Conservation (phyloP, 225 moss, liverwort and hornwort genomes). For the Polytrichum formosum region DNA sequence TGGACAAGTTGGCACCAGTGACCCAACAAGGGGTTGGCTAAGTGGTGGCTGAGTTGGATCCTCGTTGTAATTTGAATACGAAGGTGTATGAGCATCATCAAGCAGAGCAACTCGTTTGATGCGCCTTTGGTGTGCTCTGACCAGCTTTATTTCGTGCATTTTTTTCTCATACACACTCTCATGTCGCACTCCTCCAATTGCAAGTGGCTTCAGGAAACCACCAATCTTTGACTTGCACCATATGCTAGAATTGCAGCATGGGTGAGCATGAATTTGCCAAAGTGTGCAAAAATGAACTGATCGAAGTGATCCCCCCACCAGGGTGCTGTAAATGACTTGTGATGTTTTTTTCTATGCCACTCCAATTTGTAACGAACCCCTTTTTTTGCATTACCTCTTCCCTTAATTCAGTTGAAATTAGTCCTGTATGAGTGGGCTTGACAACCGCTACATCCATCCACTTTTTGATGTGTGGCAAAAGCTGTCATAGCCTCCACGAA, state of each 20-base stretch:
- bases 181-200: slow-evolving; percentile 39
- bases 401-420: slow-evolving; percentile 9
- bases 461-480: slow-evolving; percentile 4
- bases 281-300: slow-evolving; percentile 26
- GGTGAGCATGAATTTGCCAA: slow-evolving; percentile 22
- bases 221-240: slow-evolving; percentile 4
- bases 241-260: slow-evolving; percentile 10
- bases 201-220: slow-evolving; percentile 7
- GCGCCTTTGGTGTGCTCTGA: slow-evolving; percentile 32
- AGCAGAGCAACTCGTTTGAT: slow-evolving; percentile 3
- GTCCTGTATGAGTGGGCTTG: slow-evolving; percentile 1
- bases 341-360: slow-evolving; percentile 12
- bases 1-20: slow-evolving; percentile 33
- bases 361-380: too few species aligned
- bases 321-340: slow-evolving; percentile 1
- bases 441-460: slow-evolving; percentile 12
- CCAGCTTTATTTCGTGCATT: slow-evolving; percentile 39
- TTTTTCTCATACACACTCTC: slow-evolving; percentile 45
- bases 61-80: slow-evolving; percentile 18
- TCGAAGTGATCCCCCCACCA: background rate
- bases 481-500: slow-evolving; percentile 20
- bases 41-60: slow-evolving; percentile 38
- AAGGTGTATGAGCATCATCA: slow-evolving; percentile 9
- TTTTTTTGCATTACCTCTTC: slow-evolving; percentile 12
- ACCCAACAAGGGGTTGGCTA: slow-evolving; percentile 50